Base-by-base conservation (phyloP, 352 stramenopile species). In the Pythium biforme region DNA sequence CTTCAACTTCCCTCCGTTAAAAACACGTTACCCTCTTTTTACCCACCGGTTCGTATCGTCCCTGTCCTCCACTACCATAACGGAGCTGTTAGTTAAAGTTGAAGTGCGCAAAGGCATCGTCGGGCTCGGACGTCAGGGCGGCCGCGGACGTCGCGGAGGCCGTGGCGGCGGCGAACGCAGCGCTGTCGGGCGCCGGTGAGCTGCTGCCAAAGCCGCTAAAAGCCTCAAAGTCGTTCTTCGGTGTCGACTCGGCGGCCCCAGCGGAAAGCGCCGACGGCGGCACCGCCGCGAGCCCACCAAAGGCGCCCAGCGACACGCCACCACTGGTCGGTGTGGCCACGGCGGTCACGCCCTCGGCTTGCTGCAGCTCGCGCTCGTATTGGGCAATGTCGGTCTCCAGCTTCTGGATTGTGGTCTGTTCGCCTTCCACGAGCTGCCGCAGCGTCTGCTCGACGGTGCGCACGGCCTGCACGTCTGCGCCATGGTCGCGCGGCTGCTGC, bases 371-470 rank as follows among this genome's bases (percentile, higher is more conserved):
- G 14, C 43, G 31, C 64, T 92, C 84, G 47, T 77, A 73, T 11
- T 55, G 58, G 10, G 69, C 50, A 55, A 93, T 70, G 15, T 92
- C 84, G 15, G 48, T 41, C 51, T 89, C 69, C 25, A 92, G 64
- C 29, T 76, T 74, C n/a, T 77, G 62, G 47, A 92, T 73, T 11
- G 75, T 20, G 22, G 74, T 62, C 59, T 83, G 83, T 55, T 91
- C 81, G 39, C 74, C 77, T 4, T 79, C 77, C 29, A 92, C 73
- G 29, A 93, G 62, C 26, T 65, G 63, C 7, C 70, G 74, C 53
- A 93, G 64, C 62, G 62, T 88, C 15, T 70, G 65, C 52, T 89
- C 78, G 5, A 92, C 62, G 33, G 56, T 56, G 15, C 64, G 69
- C 19, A 74, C 75, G 1, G 66, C 73, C 48, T 81, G 69, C 54